Evolutionary conservation across 2,329 filamentous ascomycete genomes (phyloP).

Genomic region (Fusarium irregulare): DNA sequence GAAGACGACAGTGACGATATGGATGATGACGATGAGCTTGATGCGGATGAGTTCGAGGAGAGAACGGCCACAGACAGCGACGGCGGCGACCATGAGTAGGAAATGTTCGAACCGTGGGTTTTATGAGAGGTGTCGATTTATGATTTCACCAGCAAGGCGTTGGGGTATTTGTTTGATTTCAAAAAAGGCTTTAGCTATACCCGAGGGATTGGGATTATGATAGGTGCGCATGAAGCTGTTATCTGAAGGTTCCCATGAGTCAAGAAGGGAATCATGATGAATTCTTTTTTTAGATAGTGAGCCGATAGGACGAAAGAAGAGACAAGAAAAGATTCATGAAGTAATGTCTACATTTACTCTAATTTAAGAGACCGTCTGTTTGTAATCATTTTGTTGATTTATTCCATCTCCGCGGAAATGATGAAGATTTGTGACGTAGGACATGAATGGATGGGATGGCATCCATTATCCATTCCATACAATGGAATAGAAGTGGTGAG

Average conservation of each 20-base stretch:
- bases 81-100: constrained; percentile 54
- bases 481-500: not conserved
- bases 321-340: constrained; percentile 1
- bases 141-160: constrained; percentile 39
- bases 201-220: constrained; percentile 15
- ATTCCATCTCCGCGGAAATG: constrained; percentile 10
- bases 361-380: not conserved
- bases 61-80: constrained; percentile 64
- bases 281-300: constrained; percentile 7
- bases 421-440: constrained; percentile 5
- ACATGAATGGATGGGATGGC: not conserved
- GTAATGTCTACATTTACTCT: not conserved
- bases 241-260: constrained; percentile 1
- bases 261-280: constrained; percentile 13
- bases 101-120: constrained; percentile 27
- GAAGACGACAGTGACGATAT: constrained; percentile 64
- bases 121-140: constrained; percentile 12
- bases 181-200: constrained; percentile 30
- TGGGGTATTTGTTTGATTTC: constrained; percentile 29
- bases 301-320: not conserved
- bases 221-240: constrained; percentile 10
- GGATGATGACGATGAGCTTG: constrained; percentile 64
- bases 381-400: constrained; percentile 2
- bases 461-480: not conserved
- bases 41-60: constrained; percentile 60